Evolutionary conservation across 2,329 filamentous ascomycete species (phyloP).

Genomic region (Scedosporium boydii): DNA sequence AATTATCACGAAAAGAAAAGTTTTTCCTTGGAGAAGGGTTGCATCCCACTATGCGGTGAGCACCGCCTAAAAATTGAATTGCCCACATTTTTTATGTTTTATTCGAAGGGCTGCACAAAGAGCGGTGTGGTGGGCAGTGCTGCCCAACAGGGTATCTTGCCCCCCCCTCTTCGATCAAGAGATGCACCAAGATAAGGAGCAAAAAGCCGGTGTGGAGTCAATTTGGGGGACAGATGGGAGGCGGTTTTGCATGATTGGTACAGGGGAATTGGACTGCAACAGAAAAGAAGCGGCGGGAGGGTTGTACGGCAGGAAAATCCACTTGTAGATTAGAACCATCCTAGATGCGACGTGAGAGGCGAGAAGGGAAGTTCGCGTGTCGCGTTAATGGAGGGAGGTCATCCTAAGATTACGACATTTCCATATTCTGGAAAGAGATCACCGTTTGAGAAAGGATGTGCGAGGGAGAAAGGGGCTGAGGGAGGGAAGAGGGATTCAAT

Average conservation of each 20-base stretch:
- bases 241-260: not conserved
- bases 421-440: not conserved
- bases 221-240: too few relatives aligned
- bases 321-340: not conserved
- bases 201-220: not conserved
- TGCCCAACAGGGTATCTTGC: not conserved
- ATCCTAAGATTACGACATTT: not conserved
- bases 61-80: not conserved
- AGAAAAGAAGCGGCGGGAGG: not conserved
- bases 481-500: not conserved
- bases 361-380: not conserved
- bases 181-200: not conserved
- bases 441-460: not conserved
- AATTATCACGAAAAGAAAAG: not conserved
- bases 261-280: not conserved
- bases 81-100: not conserved
- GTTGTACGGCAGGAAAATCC: not conserved
- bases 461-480: not conserved
- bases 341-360: not conserved
- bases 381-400: not conserved
- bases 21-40: constrained; percentile 1
- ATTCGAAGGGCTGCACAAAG: not conserved
- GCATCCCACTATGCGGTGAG: not conserved
- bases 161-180: not conserved
- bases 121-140: constrained; percentile 3